Base-by-base conservation (phyloP, 257 asterid genomes). In the Lycium ferocissimum region DNA sequence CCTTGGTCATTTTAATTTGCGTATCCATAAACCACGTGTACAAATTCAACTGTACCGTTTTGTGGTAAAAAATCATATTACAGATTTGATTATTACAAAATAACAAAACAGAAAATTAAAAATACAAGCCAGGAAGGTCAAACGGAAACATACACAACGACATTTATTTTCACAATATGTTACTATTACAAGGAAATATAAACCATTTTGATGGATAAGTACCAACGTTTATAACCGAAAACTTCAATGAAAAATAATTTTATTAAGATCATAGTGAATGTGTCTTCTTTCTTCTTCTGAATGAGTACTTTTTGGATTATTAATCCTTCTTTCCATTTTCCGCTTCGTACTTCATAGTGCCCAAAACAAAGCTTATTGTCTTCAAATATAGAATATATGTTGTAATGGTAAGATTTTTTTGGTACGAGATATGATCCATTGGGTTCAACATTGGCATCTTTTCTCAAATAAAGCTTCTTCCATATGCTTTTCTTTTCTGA, bases 341-440 rank as follows among this genome's bases (percentile, higher is more conserved):
- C 86, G 73, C 75, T 84, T 83, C 86, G 73, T 6, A 84, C 86
- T 84, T 84, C 86, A 72, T 84, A 84, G 57, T 89, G 38, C 9
- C 92, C 92, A 79, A 91, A 91, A 84, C 84, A 87, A 53, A 91
- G 76, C 83, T 73, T 87, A 0, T 17, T 2, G 13, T 81, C 87
- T 1, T 22, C 83, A 20, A 1, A 6, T 26, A 0, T 3, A 51
- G 20, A 2, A 1, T 22, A 49, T 18, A 10, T 49, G 35, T 49
- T 47, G 7, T 26, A 51, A 51, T 26, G 8, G 12, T 14, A 26
- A 76, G 81, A 76, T 49, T 49, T 76, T 5, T 49, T 76, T 14
- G 81, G 81, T 76, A 51, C 62, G 59, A 13, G 3, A 76, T 76
- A 76, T 76, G 4, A 2, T 51, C 45, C 62, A 49, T 51, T 33